Conservation (phyloP, 192 early-diverging fungal species). For the Funneliformis geosporum region DNA sequence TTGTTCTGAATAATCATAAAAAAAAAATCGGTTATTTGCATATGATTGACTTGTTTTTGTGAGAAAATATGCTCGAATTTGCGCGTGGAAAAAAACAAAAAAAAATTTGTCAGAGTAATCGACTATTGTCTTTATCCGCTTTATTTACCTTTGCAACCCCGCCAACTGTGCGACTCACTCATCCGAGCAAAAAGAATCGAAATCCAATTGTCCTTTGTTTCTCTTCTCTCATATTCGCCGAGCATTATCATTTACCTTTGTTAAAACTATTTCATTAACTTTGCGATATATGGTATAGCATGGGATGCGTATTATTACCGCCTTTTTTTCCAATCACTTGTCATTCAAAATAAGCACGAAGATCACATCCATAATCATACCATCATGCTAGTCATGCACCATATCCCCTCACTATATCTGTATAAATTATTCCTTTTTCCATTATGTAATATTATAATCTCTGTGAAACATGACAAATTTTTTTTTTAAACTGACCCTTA, state of each 20-base stretch:
- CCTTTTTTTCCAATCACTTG: too few species aligned
- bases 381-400: not conserved
- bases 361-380: not conserved
- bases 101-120: not conserved
- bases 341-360: not conserved
- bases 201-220: too few species aligned
- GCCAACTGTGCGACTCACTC: too few species aligned
- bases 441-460: not conserved
- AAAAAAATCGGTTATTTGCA: not conserved
- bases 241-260: too few species aligned
- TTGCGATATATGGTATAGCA: too few species aligned
- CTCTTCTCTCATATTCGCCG: too few species aligned
- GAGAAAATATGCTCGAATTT: not conserved
- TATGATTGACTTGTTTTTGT: not conserved
- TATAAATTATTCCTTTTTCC: not conserved
- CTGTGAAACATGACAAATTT: not conserved
- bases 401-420: not conserved
- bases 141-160: too few species aligned
- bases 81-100: not conserved
- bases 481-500: too few species aligned
- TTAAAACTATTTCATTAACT: too few species aligned
- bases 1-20: not conserved
- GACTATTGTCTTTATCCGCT: too few species aligned
- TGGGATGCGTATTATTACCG: too few species aligned
- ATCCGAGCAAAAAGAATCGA: too few species aligned